Evolutionary conservation across 2,329 filamentous ascomycete species (phyloP), one percentile per base, ranked within the genome.

Genomic region (Aspergillus intermedius): DNA sequence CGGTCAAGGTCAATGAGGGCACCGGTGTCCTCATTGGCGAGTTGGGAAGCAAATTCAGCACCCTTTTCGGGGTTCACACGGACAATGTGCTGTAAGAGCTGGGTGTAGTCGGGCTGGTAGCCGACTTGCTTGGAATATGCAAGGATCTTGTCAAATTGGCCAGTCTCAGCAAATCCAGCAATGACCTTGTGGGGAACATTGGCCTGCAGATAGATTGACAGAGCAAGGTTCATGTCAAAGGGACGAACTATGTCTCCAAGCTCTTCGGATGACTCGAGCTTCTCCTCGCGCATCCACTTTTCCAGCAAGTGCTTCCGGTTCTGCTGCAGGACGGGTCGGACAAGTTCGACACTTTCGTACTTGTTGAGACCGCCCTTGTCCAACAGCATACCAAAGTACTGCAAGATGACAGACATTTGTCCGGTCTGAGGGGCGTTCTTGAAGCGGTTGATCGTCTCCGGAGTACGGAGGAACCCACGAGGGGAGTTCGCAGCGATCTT

Each of bases 401-500:
- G 93, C 46, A 98, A 78, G 51, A 96, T 95, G 59, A 89, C 84
- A 1, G 93, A 95, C 74, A 98, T 88, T 67, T 94, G 87, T 7
- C 67, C 67, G 23, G 63, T 88, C 53, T 84, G 81, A 12, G 89
- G 88, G 13, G 94, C 78, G 48, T 81, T 82, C 81, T 97, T 97
- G 76, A 98, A 94, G 60, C 87, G 85, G 73, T 96, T 91, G 66
- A 98, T 97, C 5, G 93, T 98, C 64, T 95, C 88, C 19, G 88
- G 80, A 2, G 91, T 97, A 57, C 93, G 88, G 48, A 98, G 78
- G 77, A 98, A 98, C 43, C 93, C 93, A 50, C 91, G 84, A 3
- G 93, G 93, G 2, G 93, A 98, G 76, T 94, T 95, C 45, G 93
- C 94, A 41, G 93, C 94, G 60, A 95, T 86, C 78, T 95, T 96